Evolutionary conservation across 768 basidiomycete species (phyloP), one percentile per base, ranked within the genome.

Genomic region (Sarcodon sp.): DNA sequence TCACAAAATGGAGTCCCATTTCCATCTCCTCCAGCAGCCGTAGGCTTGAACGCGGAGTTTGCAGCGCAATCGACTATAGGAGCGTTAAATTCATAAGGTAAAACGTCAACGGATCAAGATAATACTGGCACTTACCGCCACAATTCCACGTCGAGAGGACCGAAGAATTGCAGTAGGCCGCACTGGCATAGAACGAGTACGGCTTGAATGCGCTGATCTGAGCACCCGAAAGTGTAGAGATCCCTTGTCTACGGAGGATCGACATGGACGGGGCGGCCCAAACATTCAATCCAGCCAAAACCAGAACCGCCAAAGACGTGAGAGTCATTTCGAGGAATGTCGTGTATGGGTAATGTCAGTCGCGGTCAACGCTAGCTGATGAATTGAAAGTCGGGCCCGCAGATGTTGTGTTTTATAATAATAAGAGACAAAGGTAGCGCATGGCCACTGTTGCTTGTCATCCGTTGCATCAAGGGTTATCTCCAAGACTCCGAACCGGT

Each of bases 1-100:
- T 12, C 21, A 61, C 57, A 77, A 53, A 65, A 75, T 50, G 74
- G 75, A 1, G 62, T 56, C 0, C 44, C 45, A 41, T 53, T 50
- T 6, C 72, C 75, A 44, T 76, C 59, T 5, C 75, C 76, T 8
- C 75, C 75, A 8, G 69, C 63, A 2, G 70, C 73, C 21, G 69
- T 58, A 0, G 75, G 72, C 31, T 64, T 45, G 50, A 79, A 79
- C n/a, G 52, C 48, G 4, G 71, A 58, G 54, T 71, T 76, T 3
- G 70, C 73, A 1, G 66, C 41, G 54, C 75, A 78, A 54, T 73
- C 66, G 13, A 59, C 71, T 73, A 34, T 9, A 12, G 10, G 35
- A 47, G 4, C 2, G 6, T 13, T 11, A 44, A 18, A 36, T 31
- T 44, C 33, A 27, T 27, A 27, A 27, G 21, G 21, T 27, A 27